These are phyloP conservation scores for Plicaturopsis crispa DNA, from an alignment of 768 basidiomycete genomes.

Conservation along the genomic window DNA sequence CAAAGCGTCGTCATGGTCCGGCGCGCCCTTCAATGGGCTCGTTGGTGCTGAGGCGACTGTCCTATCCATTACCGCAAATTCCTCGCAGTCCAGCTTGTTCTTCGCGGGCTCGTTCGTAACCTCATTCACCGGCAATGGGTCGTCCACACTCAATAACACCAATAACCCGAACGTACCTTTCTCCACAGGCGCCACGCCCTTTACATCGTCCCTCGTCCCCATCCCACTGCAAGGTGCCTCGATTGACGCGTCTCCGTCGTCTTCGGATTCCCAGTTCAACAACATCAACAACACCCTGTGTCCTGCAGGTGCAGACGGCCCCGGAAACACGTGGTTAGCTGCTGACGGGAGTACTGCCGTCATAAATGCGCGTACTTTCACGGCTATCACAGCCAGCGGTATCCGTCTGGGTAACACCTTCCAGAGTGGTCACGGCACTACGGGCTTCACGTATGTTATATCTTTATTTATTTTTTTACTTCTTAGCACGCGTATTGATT, in stretches of 20 bases:
- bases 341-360: slow-evolving; percentile 61
- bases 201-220: slow-evolving; percentile 85
- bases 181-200: slow-evolving; percentile 75
- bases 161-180: slow-evolving; percentile 84
- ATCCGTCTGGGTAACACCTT: slow-evolving; percentile 91
- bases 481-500: slow-evolving; percentile 2
- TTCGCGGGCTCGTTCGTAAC: slow-evolving; percentile 88
- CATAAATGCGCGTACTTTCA: slow-evolving; percentile 72
- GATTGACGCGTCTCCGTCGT: slow-evolving; percentile 51
- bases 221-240: slow-evolving; percentile 58
- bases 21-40: slow-evolving; percentile 78
- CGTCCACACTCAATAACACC: slow-evolving; percentile 44
- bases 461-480: background rate
- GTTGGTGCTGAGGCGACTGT: slow-evolving; percentile 64
- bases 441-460: slow-evolving; percentile 68
- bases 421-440: slow-evolving; percentile 71
- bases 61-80: slow-evolving; percentile 66
- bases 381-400: slow-evolving; percentile 68
- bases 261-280: slow-evolving; percentile 50
- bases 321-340: slow-evolving; percentile 81
- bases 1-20: slow-evolving; percentile 59
- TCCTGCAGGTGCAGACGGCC: slow-evolving; percentile 73
- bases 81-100: slow-evolving; percentile 67
- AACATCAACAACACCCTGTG: slow-evolving; percentile 73
- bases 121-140: slow-evolving; percentile 49